phyloP scores from a whole-genome alignment of 2,329 filamentous ascomycete species.

The Seiridium cupressi region DNA sequence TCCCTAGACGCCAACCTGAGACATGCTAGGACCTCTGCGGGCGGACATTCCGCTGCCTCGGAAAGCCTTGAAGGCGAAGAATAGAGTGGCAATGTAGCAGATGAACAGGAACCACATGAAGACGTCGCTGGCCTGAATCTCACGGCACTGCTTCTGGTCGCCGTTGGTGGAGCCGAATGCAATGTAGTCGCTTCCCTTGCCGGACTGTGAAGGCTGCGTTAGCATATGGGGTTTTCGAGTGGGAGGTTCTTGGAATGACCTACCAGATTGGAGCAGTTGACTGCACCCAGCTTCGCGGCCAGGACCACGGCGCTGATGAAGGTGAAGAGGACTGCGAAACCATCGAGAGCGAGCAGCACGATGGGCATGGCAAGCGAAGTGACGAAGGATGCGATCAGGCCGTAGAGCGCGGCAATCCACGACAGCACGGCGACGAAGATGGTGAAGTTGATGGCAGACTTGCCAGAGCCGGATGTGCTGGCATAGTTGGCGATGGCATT shows the following conservation, averaged over 20 bases:
- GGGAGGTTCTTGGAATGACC: conserved; percentile 16
- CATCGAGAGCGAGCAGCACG: conserved; percentile 21
- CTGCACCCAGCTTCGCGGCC: conserved; percentile 65
- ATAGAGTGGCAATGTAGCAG: conserved; percentile 55
- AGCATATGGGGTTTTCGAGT: background rate
- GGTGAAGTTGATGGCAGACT: conserved; percentile 57
- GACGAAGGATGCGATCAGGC: conserved; percentile 22
- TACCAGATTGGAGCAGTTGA: conserved; percentile 64
- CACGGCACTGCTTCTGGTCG: conserved; percentile 65
- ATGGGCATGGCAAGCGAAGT: conserved; percentile 20
- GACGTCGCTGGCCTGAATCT: conserved; percentile 70
- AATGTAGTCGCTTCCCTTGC: conserved; percentile 51
- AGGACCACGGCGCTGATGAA: conserved; percentile 70
- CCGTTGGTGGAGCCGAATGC: conserved; percentile 57
- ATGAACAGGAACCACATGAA: conserved; percentile 80
- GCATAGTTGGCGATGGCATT: conserved; percentile 55
- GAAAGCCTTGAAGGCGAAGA: conserved; percentile 53
- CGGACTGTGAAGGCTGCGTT: conserved; percentile 27
- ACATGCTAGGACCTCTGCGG: conserved; percentile 48
- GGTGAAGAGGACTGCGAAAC: conserved; percentile 62
- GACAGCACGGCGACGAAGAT: conserved; percentile 69
- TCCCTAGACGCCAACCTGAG: conserved; percentile 50
- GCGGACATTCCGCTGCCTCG: conserved; percentile 47
- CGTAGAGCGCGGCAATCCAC: conserved; percentile 61
- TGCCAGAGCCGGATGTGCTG: conserved; percentile 38